Base-by-base conservation (phyloP, 805 yeast genomes). In the Metschnikowia arizonensis region DNA sequence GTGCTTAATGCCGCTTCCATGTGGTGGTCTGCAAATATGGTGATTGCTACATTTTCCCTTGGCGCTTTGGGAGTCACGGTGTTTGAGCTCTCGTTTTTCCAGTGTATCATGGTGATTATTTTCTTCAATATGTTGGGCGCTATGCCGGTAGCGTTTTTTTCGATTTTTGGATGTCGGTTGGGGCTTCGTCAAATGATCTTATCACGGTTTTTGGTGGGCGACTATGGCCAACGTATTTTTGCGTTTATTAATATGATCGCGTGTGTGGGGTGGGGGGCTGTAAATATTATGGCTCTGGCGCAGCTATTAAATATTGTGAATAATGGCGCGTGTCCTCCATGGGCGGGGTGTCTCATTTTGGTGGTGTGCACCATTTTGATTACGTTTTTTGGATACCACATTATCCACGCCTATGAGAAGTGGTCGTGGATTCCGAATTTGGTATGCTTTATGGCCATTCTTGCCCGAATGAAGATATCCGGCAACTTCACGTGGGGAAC, bases 191-290 rank as follows among this genome's bases (percentile, higher is more conserved):
- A 90, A 65, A 84, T 89, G 86, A 76, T 87, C 31, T 60, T 89
- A 46, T 81, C 95, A 9, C 77, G 91, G 55, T 89, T 74, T 65
- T 75, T 88, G 56, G 75, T 82, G 50, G 97, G 97, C 52, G 81
- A 83, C 65, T 62, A 71, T 26, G 83, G 85, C 38, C 82, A 85
- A 67, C 78, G 95, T 63, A 74, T 88, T 46, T 84, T 88, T 59
- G 83, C 95, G 8, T 64, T 83, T 37, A 73, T 90, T 62, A 88
- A 89, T 61, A 77, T 82, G 58, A 65, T 90, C 50, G 90, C 96
- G 23, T 87, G 96, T 77, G 79, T 89, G 45, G 97, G 97, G 57
- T 90, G 97, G 97, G 86, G 93, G 66, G 88, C 96, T 8, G 91
- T 88, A 39, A 90, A 90, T 67, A 87, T 86, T 50, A 85, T 89